Conservation (phyloP, 495 filamentous ascomycete species). For the Talaromyces adpressus region DNA sequence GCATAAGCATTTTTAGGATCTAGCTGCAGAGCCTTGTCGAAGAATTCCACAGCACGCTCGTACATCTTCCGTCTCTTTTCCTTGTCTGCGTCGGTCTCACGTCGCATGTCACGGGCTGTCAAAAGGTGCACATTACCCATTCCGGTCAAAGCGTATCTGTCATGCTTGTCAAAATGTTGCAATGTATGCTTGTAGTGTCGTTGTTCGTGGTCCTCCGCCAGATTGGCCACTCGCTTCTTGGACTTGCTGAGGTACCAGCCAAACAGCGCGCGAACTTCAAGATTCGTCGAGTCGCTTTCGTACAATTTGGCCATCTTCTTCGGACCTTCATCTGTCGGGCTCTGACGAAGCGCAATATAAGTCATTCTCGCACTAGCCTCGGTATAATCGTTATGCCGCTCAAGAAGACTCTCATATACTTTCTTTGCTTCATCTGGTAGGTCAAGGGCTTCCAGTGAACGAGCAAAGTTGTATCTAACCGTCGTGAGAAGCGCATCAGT, state of each 20-base stretch:
- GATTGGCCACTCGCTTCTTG: slow-evolving; percentile 69
- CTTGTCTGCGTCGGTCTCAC: slow-evolving; percentile 81
- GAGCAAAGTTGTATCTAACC: slow-evolving; percentile 91
- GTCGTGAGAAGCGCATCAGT: slow-evolving; percentile 86
- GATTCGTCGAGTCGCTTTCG: slow-evolving; percentile 67
- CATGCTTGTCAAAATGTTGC: slow-evolving; percentile 91
- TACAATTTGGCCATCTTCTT: slow-evolving; percentile 76
- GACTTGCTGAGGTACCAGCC: slow-evolving; percentile 89
- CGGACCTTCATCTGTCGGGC: slow-evolving; percentile 76
- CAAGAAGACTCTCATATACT: slow-evolving; percentile 77
- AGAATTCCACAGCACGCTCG: slow-evolving; percentile 90
- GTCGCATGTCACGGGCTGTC: slow-evolving; percentile 86
- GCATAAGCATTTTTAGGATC: slow-evolving; percentile 93
- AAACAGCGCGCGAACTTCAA: slow-evolving; percentile 86
- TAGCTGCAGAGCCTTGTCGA: slow-evolving; percentile 90
- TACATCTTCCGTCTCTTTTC: slow-evolving; percentile 83
- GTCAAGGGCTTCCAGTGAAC: slow-evolving; percentile 85
- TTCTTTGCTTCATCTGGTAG: slow-evolving; percentile 75
- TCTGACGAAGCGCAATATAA: slow-evolving; percentile 81
- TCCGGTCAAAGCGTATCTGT: slow-evolving; percentile 84
- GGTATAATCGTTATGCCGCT: slow-evolving; percentile 80
- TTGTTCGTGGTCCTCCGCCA: slow-evolving; percentile 84
- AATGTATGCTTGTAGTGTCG: slow-evolving; percentile 94
- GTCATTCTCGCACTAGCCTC: slow-evolving; percentile 82
- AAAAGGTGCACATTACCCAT: slow-evolving; percentile 92